Percentiles rank a stretch among this genome's conserved stretches.
Conservation (phyloP, 176 grass and related monocot genomes). For the Hordeum vulgare region DNA sequence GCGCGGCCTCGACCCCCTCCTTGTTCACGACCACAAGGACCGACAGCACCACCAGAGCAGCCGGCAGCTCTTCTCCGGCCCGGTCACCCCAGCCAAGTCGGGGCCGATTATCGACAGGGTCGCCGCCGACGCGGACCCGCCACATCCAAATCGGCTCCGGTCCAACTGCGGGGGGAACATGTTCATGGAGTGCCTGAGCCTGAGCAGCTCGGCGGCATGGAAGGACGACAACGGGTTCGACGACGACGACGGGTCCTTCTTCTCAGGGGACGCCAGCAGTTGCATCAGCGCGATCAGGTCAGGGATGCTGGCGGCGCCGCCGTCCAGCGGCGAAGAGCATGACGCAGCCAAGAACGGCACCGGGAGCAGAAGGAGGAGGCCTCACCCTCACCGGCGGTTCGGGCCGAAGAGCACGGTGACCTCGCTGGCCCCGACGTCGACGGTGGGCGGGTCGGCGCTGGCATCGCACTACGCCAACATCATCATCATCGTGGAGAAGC, state of each 20-base stretch:
- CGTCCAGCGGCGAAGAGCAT: conserved; percentile 38
- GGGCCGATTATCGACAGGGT: conserved; percentile 30
- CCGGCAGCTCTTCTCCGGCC: conserved; percentile 38
- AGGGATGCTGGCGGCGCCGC: conserved; percentile 43
- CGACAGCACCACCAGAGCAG: not conserved
- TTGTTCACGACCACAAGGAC: no score
- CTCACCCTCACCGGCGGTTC: not conserved
- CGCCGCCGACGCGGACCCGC: conserved; percentile 8
- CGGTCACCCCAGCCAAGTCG: conserved; percentile 29
- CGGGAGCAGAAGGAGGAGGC: not conserved
- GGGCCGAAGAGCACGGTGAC: conserved; percentile 76
- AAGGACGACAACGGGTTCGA: conserved; percentile 37
- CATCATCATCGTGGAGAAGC: conserved; percentile 86
- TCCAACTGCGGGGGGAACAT: conserved; percentile 55
- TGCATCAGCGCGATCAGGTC: conserved; percentile 47
- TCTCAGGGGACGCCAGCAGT: conserved; percentile 54
- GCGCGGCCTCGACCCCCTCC: conserved; percentile 45
- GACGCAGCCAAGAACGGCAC: conserved; percentile 11
- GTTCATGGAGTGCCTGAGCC: conserved; percentile 86
- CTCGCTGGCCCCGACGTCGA: conserved; percentile 54
- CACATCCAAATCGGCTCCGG: conserved; percentile 11
- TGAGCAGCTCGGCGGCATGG: conserved; percentile 43
- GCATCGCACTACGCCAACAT: conserved; percentile 86
- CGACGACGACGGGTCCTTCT: conserved; percentile 30
- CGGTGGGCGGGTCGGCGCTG: conserved; percentile 71